Evolutionary conservation across 208 protist species (phyloP), one percentile per base, ranked within the genome.

Genomic region (Leishmania turanica): DNA sequence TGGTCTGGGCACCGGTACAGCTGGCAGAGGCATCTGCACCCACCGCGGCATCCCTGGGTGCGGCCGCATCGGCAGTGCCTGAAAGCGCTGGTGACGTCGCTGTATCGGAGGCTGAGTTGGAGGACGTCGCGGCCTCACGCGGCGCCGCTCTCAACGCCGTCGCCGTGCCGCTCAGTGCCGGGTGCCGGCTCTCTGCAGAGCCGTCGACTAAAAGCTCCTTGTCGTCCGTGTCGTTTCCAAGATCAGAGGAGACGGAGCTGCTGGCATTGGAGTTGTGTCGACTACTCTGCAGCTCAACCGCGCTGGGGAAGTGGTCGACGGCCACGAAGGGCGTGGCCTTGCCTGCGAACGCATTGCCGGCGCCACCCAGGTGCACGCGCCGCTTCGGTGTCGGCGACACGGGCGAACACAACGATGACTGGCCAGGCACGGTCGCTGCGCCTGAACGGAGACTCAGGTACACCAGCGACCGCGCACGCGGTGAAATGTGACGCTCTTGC

Each of bases 231-330:
- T 47, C 51, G 13, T 53, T 54, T 17, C 17, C 17, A 6, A 64
- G 4, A 54, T 37, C n/a, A 13, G 81, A 19, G 7, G 71, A 78
- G 40, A 19, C 31, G 60, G 34, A 69, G 69, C 60, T 81, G 27
- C 70, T 73, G 51, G 37, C 49, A 1, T 69, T 77, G 5, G 82
- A 81, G 77, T 78, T 64, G 27, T 21, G 82, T 53, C 56, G 49
- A 58, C 70, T 66, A 27, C 45, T 78, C n/a, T 60, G 71, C 69
- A 78, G 34, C 58, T 81, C 71, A 31, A n/a, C 60, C 15, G 70
- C 17, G 54, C 77, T 78, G 31, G 77, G 21, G 21, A 85, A 81
- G 77, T 81, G 70, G 51, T 77, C 56, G 19, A 66, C 54, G 31
- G 60, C 51, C 51, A 75, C 11, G 27, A 56, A 27, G 34, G 37